Evolutionary conservation across 2,329 filamentous ascomycete genomes (phyloP), one percentile per base, ranked within the genome.

Genomic region (Pseudophaeomoniella oleicola): DNA sequence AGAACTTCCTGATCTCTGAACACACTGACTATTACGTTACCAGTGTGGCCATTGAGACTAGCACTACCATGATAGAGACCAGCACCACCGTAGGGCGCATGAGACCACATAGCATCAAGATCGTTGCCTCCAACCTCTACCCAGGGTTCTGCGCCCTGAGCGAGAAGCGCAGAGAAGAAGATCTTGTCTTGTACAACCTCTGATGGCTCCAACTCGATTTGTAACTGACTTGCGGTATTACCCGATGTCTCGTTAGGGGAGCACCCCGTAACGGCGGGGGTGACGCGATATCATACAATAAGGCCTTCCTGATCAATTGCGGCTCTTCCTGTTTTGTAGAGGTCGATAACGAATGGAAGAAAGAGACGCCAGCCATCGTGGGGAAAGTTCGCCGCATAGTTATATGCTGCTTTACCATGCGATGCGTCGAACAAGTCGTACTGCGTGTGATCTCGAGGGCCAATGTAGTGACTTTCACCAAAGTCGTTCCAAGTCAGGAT

Each of bases 401-500:
- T 52, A 36, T 56, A 60, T 3, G 70, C 66, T 2, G 67, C 68
- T 2, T 56, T 45, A 50, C 39, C 16, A 5, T 67, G 58, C 30
- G 61, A 59, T 3, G 62, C 57, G 5, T 64, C 53, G 31, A 58
- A 50, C 32, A 71, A 47, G n/a, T n/a, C n/a, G n/a, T n/a, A n/a
- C n/a, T n/a, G n/a, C n/a, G n/a, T n/a, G n/a, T n/a, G n/a, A n/a
- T n/a, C n/a, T n/a, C n/a, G n/a, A 0, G 69, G 64, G 16, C 63
- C 64, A 42, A 73, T 69, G 48, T 75, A 74, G 50, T 71, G 69
- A 2, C 69, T 66, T 46, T 72, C 69, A 19, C 69, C 69, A 34
- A 66, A 72, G 46, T 73, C 62, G 35, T 66, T 65, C 62, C 61
- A 75, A 13, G 67, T 69, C 32, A 73, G 64, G 31, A 74, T 68